Base-by-base conservation (phyloP, 805 yeast species). In the Kodamaea jinghongensis region DNA sequence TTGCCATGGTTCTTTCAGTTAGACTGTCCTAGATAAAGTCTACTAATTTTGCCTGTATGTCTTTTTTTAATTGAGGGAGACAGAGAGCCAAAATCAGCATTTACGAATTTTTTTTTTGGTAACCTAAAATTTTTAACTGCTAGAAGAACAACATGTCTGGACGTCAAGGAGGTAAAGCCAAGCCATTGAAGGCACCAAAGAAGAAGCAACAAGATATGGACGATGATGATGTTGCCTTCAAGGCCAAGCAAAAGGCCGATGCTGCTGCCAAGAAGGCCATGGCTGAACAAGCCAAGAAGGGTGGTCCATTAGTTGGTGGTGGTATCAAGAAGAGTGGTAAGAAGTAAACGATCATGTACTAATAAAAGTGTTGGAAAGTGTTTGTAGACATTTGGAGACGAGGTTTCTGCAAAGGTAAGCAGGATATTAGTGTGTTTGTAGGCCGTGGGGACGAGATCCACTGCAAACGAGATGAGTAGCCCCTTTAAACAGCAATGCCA, bases 161-260 rank as follows among this genome's bases (percentile, higher is more conserved):
- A 56, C 89, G 96, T 73, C 96, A 90, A 75, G 97, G 97, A 60
- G 97, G 97, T 58, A 90, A 90, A 65, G 81, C 90, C 44, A 90
- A 90, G 80, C 97, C 89, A 70, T 72, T 85, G 52, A 84, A 84
- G 78, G 81, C 80, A 6, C 85, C 91, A 52, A 91, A 86, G 83
- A 88, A 88, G 78, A 76, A 77, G 57, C 73, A 71, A 41, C 84
- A 81, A 46, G 88, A 83, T 22, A 61, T 67, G 46, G 95, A 89
- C 61, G 96, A 90, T 2, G 97, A 90, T 44, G 97, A 89, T 48
- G 40, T 74, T 20, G 96, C 96, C 4, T 89, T 81, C 77, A 87
- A 87, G 72, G 91, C 84, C 57, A 90, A 89, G 75, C 95, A 88
- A 71, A 87, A 84, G 65, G 96, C 95, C 42, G 97, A 86, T 47